These are phyloP conservation scores for Phylloporus sp. DNA, from an alignment of 768 basidiomycete genomes.

Conservation along the genomic window DNA sequence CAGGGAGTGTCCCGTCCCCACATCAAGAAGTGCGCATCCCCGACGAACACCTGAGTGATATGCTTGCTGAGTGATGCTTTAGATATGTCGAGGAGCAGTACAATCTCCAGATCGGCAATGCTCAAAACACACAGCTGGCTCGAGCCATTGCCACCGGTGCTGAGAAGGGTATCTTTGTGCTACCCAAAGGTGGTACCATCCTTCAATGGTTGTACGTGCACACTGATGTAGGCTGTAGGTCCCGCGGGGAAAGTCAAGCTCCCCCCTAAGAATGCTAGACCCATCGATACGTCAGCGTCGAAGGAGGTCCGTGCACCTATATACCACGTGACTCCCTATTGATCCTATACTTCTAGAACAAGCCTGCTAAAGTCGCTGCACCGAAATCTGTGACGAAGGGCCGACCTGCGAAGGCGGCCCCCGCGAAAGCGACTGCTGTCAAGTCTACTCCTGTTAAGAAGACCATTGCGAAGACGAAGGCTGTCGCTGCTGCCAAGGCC, in stretches of 20 bases:
- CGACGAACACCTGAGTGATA: constrained; percentile 7
- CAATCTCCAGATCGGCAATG: constrained; percentile 71
- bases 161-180: constrained; percentile 75
- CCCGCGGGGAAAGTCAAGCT: constrained; percentile 59
- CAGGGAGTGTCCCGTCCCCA: constrained; percentile 82
- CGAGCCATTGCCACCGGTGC: constrained; percentile 77
- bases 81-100: constrained; percentile 85
- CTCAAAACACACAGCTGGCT: constrained; percentile 74
- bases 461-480: constrained; percentile 35
- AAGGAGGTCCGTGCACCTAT: constrained; percentile 47
- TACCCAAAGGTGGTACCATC: constrained; percentile 72
- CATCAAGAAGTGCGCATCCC: constrained; percentile 79
- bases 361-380: constrained; percentile 29
- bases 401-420: constrained; percentile 27
- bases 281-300: constrained; percentile 46
- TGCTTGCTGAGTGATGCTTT: constrained; percentile 14
- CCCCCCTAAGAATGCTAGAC: constrained; percentile 52
- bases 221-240: constrained; percentile 26
- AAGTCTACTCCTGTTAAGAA: constrained; percentile 26
- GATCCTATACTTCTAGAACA: constrained; percentile 20
- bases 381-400: constrained; percentile 23
- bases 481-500: constrained; percentile 26
- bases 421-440: constrained; percentile 20
- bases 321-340: constrained; percentile 22
- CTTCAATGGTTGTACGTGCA: background rate